phyloP scores from a whole-genome alignment of 306 rosid species.

The Inga laurina region DNA sequence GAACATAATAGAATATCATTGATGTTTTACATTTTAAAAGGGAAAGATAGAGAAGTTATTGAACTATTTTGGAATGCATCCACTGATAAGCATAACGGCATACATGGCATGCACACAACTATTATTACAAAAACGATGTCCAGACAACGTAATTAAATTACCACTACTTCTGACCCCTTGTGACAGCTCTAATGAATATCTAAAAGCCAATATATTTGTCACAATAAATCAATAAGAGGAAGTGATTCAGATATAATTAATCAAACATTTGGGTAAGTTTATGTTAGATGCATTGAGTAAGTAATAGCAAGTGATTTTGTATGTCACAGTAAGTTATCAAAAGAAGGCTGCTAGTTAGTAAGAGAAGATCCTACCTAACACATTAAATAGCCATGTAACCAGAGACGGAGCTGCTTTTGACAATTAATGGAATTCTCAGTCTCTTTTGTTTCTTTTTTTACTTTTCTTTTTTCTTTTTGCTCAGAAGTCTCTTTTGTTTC shows the following conservation, averaged over 20 bases:
- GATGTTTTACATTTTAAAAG: not conserved
- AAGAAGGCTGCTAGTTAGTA: not conserved
- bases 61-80: constrained; percentile 6
- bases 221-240: not conserved
- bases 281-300: not conserved
- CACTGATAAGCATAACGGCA: not conserved
- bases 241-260: not conserved
- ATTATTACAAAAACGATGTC: constrained; percentile 6
- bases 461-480: no score
- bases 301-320: not conserved
- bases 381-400: not conserved
- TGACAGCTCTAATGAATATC: not conserved
- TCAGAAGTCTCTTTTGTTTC: not conserved
- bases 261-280: not conserved
- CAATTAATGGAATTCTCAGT: not conserved
- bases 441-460: no score
- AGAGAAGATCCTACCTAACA: not conserved
- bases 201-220: not conserved
- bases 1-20: constrained; percentile 20
- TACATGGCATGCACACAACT: constrained; percentile 8
- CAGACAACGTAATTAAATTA: constrained; percentile 9
- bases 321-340: not conserved
- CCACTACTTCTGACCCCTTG: not conserved
- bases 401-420: not conserved
- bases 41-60: not conserved